phyloP scores from a whole-genome alignment of 2,329 filamentous ascomycete species.

The Zymoseptoria brevis region DNA sequence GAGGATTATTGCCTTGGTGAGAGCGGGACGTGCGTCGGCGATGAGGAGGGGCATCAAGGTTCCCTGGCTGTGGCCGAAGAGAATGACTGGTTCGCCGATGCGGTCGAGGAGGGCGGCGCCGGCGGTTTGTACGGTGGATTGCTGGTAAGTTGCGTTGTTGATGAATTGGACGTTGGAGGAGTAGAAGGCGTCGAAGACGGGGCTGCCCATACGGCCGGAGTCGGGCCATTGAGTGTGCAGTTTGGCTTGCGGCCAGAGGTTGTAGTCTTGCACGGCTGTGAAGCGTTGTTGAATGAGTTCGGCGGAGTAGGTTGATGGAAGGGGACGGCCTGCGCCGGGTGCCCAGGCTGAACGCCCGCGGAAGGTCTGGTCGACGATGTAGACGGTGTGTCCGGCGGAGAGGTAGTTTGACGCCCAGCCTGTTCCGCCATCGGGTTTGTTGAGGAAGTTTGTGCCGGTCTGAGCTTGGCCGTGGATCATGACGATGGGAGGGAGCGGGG shows the following conservation, averaged over 20 bases:
- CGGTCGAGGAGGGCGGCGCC: slow-evolving; percentile 33
- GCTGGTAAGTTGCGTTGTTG: slow-evolving; percentile 27
- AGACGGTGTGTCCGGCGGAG: slow-evolving; percentile 39
- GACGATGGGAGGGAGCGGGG: slow-evolving; percentile 29
- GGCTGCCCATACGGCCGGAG: slow-evolving; percentile 35
- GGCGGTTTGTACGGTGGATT: background rate
- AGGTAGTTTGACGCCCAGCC: slow-evolving; percentile 45
- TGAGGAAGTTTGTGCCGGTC: slow-evolving; percentile 37
- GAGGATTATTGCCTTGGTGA: slow-evolving; percentile 43
- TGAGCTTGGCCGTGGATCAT: slow-evolving; percentile 39
- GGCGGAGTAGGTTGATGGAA: slow-evolving; percentile 9
- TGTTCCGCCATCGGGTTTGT: slow-evolving; percentile 40
- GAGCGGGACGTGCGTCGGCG: slow-evolving; percentile 42
- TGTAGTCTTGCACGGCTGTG: slow-evolving; percentile 30
- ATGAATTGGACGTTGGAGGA: slow-evolving; percentile 37
- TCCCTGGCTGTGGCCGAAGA: slow-evolving; percentile 47
- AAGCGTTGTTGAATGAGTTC: slow-evolving; percentile 29
- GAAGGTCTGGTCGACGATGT: slow-evolving; percentile 36
- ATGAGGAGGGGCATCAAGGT: slow-evolving; percentile 40
- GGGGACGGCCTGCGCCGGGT: slow-evolving; percentile 10
- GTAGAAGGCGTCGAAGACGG: slow-evolving; percentile 44
- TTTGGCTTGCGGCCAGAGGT: slow-evolving; percentile 36
- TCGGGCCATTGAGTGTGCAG: slow-evolving; percentile 40
- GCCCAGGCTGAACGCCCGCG: slow-evolving; percentile 27
- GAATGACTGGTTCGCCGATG: slow-evolving; percentile 34